A percentile compares a stretch with the other conserved stretches of the same genome.
These are phyloP conservation scores for Mycogone perniciosa DNA, from an alignment of 2,329 filamentous ascomycete genomes.

Conservation along the genomic window DNA sequence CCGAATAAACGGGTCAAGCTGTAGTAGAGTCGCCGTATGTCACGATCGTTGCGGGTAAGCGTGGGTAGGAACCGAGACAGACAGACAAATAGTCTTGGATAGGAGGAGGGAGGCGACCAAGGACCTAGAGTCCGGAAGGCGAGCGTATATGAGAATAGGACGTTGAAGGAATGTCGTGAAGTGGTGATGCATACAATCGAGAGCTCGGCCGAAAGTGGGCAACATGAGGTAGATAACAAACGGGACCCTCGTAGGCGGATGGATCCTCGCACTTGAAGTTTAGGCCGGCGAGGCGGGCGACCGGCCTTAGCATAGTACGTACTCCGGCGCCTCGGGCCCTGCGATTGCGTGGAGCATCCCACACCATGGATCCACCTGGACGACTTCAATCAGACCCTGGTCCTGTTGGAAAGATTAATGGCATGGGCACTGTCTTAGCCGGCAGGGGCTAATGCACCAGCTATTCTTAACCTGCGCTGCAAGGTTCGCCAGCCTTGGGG, in stretches of 20 bases:
- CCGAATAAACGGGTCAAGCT: conserved; percentile 47
- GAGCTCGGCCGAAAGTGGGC: conserved; percentile 17
- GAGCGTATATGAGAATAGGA: conserved; percentile 17
- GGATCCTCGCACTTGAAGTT: conserved; percentile 5
- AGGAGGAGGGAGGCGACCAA: conserved; percentile 16
- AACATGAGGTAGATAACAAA: conserved; percentile 22
- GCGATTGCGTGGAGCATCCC: conserved; percentile 33
- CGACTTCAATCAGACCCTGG: conserved; percentile 23
- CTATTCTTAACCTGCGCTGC: conserved; percentile 38
- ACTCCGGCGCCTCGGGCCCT: conserved; percentile 23
- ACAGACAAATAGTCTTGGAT: neutral
- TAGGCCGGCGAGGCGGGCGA: conserved; percentile 13
- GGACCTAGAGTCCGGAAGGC: conserved; percentile 17
- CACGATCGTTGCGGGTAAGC: conserved; percentile 1
- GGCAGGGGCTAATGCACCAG: conserved; percentile 32
- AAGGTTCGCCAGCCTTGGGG: conserved; percentile 29
- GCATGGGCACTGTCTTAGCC: conserved; percentile 29
- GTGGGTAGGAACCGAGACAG: neutral
- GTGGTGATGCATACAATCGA: conserved; percentile 20
- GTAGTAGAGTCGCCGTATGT: conserved; percentile 9
- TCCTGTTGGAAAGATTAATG: conserved; percentile 28
- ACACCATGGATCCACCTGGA: conserved; percentile 24
- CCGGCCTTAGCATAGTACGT: conserved; percentile 3
- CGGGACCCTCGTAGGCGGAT: conserved; percentile 7
- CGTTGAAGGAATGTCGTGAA: conserved; percentile 35